Evolutionary conservation across 2,329 filamentous ascomycete species (phyloP), one percentile per base, ranked within the genome.

Genomic region (Aspergillus tubingensis): DNA sequence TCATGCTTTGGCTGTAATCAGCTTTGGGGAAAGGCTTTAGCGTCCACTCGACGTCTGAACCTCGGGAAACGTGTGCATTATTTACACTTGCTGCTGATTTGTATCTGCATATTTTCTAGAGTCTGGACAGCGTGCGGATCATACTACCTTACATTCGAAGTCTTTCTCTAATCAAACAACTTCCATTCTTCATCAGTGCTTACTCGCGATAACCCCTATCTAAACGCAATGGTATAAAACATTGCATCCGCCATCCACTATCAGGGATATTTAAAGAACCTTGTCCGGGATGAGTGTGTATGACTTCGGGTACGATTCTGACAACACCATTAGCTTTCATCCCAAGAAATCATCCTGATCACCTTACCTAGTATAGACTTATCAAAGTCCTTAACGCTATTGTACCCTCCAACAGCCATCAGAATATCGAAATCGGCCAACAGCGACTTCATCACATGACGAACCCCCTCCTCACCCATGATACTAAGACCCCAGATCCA

Each of bases 341-440:
- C 8, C 17, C 17, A n/a, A 11, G 3, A 8, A 19, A 10, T 10
- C 15, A 41, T 23, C 17, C 3, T 59, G 10, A 3, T 11, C 39
- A 7, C 7, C 57, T 23, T 59, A 76, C 73, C 73, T 43, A 76
- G 57, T 50, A 74, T 71, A 8, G 73, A 73, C 27, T 76, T 73
- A 50, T 83, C 78, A 58, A 88, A 84, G 57, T 86, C 80, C 1
- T 76, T 74, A 2, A 88, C 71, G 41, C 76, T 80, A 51, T 81
- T 81, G 62, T 82, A 84, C 0, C 86, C 85, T 17, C 79, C 82
- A 2, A 86, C 82, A 52, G 83, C 85, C 81, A 88, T 83, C 59
- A 86, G 61, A 47, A 88, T 87, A 69, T 88, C 85, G 36, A 88
- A 80, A 57, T 88, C 86, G 0, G 84, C 85, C 54, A 89, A 71